These are phyloP conservation scores for Hibiscus syriacus DNA, from an alignment of 345 rosid genomes.

Conservation along the genomic window DNA sequence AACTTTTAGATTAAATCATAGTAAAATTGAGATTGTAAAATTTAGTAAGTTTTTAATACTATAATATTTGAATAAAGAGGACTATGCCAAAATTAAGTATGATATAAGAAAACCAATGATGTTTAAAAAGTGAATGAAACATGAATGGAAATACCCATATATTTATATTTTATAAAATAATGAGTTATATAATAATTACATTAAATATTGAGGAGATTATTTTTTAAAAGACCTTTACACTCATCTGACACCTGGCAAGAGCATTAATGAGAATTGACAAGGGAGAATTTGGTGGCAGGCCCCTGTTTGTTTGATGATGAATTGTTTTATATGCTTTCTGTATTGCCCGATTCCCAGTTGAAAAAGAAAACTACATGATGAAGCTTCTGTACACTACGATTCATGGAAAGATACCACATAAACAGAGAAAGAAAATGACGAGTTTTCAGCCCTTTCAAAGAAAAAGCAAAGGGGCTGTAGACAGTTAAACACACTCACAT, in stretches of 20 bases:
- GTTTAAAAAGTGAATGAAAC: no score
- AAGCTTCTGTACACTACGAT: constrained; percentile 12
- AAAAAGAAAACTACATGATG: no score
- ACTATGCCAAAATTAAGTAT: no score
- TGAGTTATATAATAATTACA: no score
- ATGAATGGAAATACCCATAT: no score
- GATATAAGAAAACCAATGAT: no score
- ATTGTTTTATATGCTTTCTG: background rate
- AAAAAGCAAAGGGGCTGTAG: constrained; percentile 20
- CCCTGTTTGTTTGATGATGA: background rate
- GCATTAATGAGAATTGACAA: background rate
- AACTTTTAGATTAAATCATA: no score
- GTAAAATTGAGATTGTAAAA: no score
- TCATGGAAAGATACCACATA: background rate
- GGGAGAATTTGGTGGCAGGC: background rate
- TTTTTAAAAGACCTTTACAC: background rate
- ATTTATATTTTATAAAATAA: no score
- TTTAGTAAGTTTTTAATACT: no score
- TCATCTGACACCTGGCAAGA: background rate
- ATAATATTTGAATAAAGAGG: no score
- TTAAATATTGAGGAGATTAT: no score
- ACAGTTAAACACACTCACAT: background rate
- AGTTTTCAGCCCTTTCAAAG: constrained; percentile 11
- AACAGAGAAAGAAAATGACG: background rate
- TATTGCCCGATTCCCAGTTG: background rate